These are phyloP conservation scores for Coleophoma eucalyptorum DNA, from an alignment of 2,329 filamentous ascomycete genomes.

Conservation along the genomic window DNA sequence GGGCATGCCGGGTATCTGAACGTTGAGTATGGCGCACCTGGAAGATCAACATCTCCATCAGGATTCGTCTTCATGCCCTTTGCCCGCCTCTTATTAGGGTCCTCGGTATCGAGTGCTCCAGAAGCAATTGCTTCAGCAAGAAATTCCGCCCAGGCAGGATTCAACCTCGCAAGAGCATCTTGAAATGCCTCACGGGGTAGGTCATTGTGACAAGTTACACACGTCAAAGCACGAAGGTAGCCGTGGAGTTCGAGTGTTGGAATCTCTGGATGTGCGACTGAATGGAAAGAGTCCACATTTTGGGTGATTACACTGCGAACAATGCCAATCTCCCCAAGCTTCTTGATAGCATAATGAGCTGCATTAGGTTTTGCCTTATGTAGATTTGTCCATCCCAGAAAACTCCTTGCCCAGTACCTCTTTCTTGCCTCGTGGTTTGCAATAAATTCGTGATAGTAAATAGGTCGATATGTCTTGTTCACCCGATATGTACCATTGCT, in stretches of 20 bases:
- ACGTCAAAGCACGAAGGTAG: slow-evolving; percentile 78
- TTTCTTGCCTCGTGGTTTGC: slow-evolving; percentile 79
- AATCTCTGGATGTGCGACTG: slow-evolving; percentile 67
- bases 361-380: slow-evolving; percentile 75
- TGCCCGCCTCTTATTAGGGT: slow-evolving; percentile 63
- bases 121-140: slow-evolving; percentile 66
- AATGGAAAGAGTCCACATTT: slow-evolving; percentile 95
- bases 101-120: slow-evolving; percentile 75
- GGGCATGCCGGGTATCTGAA: slow-evolving; percentile 93
- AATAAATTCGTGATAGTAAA: slow-evolving; percentile 90
- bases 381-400: slow-evolving; percentile 85
- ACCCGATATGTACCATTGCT: slow-evolving; percentile 86
- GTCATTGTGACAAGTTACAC: slow-evolving; percentile 71
- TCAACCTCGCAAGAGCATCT: slow-evolving; percentile 67
- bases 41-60: slow-evolving; percentile 90
- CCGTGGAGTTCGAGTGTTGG: slow-evolving; percentile 86
- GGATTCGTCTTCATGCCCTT: slow-evolving; percentile 81
- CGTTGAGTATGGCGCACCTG: slow-evolving; percentile 79
- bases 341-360: slow-evolving; percentile 72
- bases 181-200: slow-evolving; percentile 75
- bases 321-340: slow-evolving; percentile 68
- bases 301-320: slow-evolving; percentile 82
- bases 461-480: slow-evolving; percentile 86
- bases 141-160: slow-evolving; percentile 82
- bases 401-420: slow-evolving; percentile 93